Base-by-base conservation (phyloP, 2,329 filamentous ascomycete species). In the Penicillium sp. region DNA sequence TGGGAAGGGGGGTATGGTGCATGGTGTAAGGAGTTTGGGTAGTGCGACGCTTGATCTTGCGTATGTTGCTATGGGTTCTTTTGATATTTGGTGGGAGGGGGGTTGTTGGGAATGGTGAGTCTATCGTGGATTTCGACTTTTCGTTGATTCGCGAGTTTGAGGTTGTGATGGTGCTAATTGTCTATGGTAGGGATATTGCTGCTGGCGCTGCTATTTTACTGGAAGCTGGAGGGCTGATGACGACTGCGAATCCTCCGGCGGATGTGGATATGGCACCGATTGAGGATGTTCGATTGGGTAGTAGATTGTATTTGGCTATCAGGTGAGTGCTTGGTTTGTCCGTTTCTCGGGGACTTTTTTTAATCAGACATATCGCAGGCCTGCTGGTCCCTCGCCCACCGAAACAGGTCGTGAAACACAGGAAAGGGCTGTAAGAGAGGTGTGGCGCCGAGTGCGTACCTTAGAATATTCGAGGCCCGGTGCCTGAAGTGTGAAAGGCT, bases 51-150 rank as follows among this genome's bases (percentile, higher is more conserved):
- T 90, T 46, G 87, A 89, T 66, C 69, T 90, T 41, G 86, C 86
- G 0, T 90, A 89, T 64, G 81, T 82, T 9, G 87, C 87, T 11
- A 87, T 87, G 78, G 87, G 87, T 0, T 76, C 82, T 0, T 84
- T 89, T 57, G 87, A 90, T 68, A 88, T 89, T 10, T 89, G 87
- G 86, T 90, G 86, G 86, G 86, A 90, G 64, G 87, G 86, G 3
- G 86, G 86, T 0, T 89, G 86, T 61, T 89, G 86, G 86, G 87
- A 89, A 68, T 90, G 87, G 83, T 84, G 60, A 56, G 76, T 66
- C 35, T 19, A 16, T 30, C 48, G 31, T 6, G 16, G 7, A 39
- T 46, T 22, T 28, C 3, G 11, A 34, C 39, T 5, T 9, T 36
- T 2, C 22, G 30, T 46, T 38, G 22, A 12, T 28, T 27, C 18